These are phyloP conservation scores for Starmerella kuoi DNA, from an alignment of 805 yeast species.

Conservation along the genomic window DNA sequence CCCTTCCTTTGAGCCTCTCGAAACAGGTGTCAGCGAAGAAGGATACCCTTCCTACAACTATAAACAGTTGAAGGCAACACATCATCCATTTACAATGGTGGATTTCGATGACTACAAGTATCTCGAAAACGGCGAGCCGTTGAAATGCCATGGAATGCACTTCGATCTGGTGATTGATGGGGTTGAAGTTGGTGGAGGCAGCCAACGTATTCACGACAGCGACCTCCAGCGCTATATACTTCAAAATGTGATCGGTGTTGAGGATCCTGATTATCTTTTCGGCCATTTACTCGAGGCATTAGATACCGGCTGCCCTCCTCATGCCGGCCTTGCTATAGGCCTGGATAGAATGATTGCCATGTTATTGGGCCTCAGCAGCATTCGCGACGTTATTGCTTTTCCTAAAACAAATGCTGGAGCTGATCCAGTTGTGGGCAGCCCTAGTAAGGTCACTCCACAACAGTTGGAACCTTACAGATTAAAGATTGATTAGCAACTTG, in stretches of 20 bases:
- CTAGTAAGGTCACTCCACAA: constrained; percentile 42
- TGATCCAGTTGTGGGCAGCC: constrained; percentile 81
- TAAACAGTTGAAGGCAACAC: constrained; percentile 52
- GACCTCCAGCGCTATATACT: constrained; percentile 63
- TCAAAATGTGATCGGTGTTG: constrained; percentile 47
- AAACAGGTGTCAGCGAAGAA: constrained; percentile 14
- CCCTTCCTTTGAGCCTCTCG: constrained; percentile 72
- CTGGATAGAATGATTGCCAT: constrained; percentile 89
- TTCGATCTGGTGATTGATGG: constrained; percentile 92
- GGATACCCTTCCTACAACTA: constrained; percentile 53
- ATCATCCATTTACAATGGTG: constrained; percentile 97
- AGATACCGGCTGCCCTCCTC: constrained; percentile 93
- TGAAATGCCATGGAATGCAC: constrained; percentile 72
- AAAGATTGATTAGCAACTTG: not conserved
- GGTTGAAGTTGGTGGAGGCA: constrained; percentile 94
- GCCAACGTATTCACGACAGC: constrained; percentile 85
- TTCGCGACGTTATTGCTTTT: constrained; percentile 89
- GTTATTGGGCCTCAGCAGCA: constrained; percentile 62
- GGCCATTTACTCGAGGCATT: constrained; percentile 79
- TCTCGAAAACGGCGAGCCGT: constrained; percentile 40
- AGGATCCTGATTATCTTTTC: constrained; percentile 49
- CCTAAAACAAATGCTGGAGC: constrained; percentile 85
- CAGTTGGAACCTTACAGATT: constrained; percentile 48
- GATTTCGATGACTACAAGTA: constrained; percentile 51
- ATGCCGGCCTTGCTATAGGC: constrained; percentile 93